These are phyloP conservation scores for Trametes coccinea DNA, from an alignment of 768 basidiomycete species.

Conservation along the genomic window DNA sequence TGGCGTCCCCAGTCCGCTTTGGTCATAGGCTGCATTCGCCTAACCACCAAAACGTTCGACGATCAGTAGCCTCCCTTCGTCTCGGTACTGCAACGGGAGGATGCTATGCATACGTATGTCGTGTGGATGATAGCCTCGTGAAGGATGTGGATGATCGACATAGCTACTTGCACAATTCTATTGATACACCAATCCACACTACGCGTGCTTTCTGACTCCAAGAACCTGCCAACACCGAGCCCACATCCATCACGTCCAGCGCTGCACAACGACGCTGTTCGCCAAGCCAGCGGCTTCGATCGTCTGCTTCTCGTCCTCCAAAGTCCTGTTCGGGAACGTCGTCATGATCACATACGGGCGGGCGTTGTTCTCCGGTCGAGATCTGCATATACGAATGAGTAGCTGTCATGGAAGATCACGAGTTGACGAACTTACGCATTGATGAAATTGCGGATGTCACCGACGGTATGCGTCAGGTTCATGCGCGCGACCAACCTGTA, in stretches of 20 bases:
- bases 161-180: slow-evolving; percentile 10
- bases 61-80: too few species aligned
- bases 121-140: background rate
- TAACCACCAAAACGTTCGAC: background rate
- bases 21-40: background rate
- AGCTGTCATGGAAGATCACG: background rate
- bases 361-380: slow-evolving; percentile 64
- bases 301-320: slow-evolving; percentile 65
- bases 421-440: slow-evolving; percentile 67
- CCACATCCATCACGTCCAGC: slow-evolving; percentile 51
- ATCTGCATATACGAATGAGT: slow-evolving; percentile 41
- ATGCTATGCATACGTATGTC: too few species aligned
- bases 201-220: background rate
- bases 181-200: slow-evolving; percentile 1
- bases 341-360: slow-evolving; percentile 79
- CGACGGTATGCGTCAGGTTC: slow-evolving; percentile 89
- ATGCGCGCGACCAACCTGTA: slow-evolving; percentile 76
- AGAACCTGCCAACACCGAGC: background rate
- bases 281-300: slow-evolving; percentile 71
- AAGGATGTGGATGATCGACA: background rate
- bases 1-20: background rate
- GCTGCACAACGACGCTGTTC: slow-evolving; percentile 85
- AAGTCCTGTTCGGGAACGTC: slow-evolving; percentile 80
- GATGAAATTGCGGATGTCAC: slow-evolving; percentile 84
- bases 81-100: too few species aligned